phyloP scores from a whole-genome alignment of 352 stramenopile genomes.

The Globisporangium okanoganense region DNA sequence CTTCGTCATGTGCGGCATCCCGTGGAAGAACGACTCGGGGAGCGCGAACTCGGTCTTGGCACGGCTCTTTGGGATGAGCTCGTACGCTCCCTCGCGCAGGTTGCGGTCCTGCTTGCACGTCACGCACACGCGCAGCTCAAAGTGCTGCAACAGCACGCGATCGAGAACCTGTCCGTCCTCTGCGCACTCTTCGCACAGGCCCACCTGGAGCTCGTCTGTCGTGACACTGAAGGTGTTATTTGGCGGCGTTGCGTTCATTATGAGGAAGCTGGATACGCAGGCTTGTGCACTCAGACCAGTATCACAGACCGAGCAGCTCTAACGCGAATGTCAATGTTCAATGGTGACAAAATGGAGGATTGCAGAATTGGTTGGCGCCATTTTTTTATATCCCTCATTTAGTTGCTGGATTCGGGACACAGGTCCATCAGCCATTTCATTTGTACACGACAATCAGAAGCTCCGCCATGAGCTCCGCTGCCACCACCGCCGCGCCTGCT shows the following conservation, averaged over 20 bases:
- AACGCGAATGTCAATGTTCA: too few relatives aligned
- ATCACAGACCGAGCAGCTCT: neutral
- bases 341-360: neutral
- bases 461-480: constrained; percentile 10
- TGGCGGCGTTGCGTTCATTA: neutral
- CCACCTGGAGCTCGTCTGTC: constrained; percentile 22
- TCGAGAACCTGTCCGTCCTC: constrained; percentile 49
- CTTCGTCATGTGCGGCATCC: constrained; percentile 43
- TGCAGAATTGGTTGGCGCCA: neutral
- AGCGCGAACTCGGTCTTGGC: constrained; percentile 56
- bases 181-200: constrained; percentile 47
- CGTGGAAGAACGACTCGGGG: constrained; percentile 55
- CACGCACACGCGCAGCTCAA: constrained; percentile 54
- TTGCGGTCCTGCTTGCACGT: constrained; percentile 59
- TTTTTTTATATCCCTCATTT: neutral
- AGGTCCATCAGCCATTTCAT: constrained; percentile 13
- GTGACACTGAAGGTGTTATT: neutral
- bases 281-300: neutral
- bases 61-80: constrained; percentile 56
- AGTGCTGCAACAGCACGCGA: constrained; percentile 40
- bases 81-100: constrained; percentile 44
- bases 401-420: constrained; percentile 1
- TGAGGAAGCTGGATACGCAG: constrained; percentile 2
- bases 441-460: neutral
- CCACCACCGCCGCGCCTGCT: constrained; percentile 1